These are phyloP conservation scores for Didymella sp. DNA, from an alignment of 2,329 filamentous ascomycete genomes.

Conservation along the genomic window DNA sequence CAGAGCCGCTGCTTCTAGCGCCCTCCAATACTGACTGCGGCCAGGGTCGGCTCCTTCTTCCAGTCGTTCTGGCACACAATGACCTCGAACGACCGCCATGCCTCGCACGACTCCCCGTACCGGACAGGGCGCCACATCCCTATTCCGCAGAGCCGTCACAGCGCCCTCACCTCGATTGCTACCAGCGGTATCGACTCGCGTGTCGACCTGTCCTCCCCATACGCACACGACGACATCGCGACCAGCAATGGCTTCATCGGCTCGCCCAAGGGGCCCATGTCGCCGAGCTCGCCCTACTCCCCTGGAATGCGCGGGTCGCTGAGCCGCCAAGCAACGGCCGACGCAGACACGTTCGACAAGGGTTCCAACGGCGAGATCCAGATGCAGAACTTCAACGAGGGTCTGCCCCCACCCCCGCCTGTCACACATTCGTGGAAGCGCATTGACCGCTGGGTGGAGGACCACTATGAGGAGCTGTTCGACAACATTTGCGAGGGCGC, in stretches of 20 bases:
- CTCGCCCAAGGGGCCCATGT: constrained; percentile 62
- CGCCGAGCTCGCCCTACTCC: constrained; percentile 78
- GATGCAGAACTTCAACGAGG: constrained; percentile 95
- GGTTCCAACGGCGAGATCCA: constrained; percentile 83
- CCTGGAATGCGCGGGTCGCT: constrained; percentile 85
- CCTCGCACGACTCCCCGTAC: constrained; percentile 90
- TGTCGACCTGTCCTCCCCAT: constrained; percentile 79
- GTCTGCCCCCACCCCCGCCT: constrained; percentile 86
- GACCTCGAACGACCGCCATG: constrained; percentile 82
- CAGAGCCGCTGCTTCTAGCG: neutral
- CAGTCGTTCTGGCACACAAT: constrained; percentile 92
- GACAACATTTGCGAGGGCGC: constrained; percentile 93
- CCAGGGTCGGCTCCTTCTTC: constrained; percentile 62
- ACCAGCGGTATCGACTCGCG: constrained; percentile 87
- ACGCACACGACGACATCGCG: constrained; percentile 73
- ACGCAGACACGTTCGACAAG: constrained; percentile 62
- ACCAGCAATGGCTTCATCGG: constrained; percentile 66
- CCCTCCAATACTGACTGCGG: constrained; percentile 33
- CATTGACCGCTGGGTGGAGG: constrained; percentile 92
- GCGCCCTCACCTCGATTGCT: constrained; percentile 83
- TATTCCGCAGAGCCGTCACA: constrained; percentile 80
- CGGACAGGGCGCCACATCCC: constrained; percentile 89
- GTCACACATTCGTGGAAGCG: constrained; percentile 89
- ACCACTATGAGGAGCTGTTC: constrained; percentile 91
- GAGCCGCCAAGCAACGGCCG: constrained; percentile 68